Conservation (phyloP, 306 rosid species). For the Begonia masoniana region DNA sequence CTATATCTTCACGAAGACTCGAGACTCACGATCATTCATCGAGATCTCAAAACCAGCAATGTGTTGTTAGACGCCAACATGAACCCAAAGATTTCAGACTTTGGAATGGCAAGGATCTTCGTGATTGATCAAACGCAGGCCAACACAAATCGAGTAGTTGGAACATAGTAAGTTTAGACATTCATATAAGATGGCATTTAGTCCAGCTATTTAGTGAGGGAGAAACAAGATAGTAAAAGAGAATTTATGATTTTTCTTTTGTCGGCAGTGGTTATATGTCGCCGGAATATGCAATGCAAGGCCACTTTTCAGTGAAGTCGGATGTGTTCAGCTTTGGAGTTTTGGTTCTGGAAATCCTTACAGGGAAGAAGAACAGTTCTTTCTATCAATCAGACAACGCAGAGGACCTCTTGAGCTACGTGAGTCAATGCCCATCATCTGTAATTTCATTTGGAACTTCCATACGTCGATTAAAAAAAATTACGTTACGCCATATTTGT, state of each 20-base stretch:
- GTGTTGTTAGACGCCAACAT: constrained; percentile 16
- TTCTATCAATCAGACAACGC: background rate
- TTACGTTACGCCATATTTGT: too few relatives aligned
- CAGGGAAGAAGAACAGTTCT: constrained; percentile 10
- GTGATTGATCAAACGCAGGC: constrained; percentile 15
- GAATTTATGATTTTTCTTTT: too few relatives aligned
- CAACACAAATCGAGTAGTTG: constrained; percentile 7
- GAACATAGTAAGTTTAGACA: constrained; percentile 7
- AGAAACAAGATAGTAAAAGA: too few relatives aligned
- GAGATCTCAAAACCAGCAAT: constrained; percentile 25
- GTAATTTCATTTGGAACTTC: too few relatives aligned
- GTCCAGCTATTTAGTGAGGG: too few relatives aligned
- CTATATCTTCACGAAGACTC: constrained; percentile 26
- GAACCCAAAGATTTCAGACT: constrained; percentile 26
- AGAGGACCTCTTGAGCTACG: constrained; percentile 6
- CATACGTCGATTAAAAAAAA: too few relatives aligned
- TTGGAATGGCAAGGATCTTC: constrained; percentile 19
- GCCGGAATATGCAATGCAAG: constrained; percentile 10
- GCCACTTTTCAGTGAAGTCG: constrained; percentile 6
- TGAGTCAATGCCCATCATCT: background rate
- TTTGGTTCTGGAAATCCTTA: constrained; percentile 13
- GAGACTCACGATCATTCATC: constrained; percentile 21
- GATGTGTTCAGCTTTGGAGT: constrained; percentile 19
- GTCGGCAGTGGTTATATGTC: constrained; percentile 12
- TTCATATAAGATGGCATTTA: too few relatives aligned